Evolutionary conservation across 148 eudicot species (phyloP).

Genomic region (Cornus controversa): DNA sequence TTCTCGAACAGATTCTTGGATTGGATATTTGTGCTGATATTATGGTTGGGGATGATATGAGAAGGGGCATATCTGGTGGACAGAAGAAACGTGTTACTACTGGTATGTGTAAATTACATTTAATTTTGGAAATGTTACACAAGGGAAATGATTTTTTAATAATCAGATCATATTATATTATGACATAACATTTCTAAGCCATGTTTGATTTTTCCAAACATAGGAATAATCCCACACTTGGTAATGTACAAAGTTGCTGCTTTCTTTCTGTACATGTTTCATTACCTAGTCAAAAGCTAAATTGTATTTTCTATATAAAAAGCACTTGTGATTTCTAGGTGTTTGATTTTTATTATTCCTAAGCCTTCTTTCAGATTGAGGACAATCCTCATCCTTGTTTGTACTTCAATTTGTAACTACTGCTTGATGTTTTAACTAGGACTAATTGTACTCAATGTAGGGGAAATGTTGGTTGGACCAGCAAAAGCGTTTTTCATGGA

Average conservation of each 20-base stretch:
- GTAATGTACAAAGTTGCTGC: background rate
- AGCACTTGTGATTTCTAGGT: too few species aligned
- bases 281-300: background rate
- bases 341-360: background rate
- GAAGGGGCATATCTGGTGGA: constrained; percentile 49
- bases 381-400: background rate
- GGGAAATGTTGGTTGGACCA: constrained; percentile 51
- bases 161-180: background rate
- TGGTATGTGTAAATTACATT: constrained; percentile 23
- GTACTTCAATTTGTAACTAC: background rate
- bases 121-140: background rate
- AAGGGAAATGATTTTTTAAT: background rate
- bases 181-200: background rate
- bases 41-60: constrained; percentile 46
- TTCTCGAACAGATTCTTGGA: constrained; percentile 32
- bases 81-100: constrained; percentile 48
- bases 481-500: constrained; percentile 51
- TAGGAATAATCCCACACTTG: background rate
- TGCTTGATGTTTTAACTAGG: background rate
- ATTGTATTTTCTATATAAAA: too few species aligned
- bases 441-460: constrained; percentile 14
- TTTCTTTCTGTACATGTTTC: background rate
- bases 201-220: background rate
- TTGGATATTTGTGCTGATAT: constrained; percentile 47
- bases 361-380: background rate